Percentiles rank a stretch among this genome's conserved stretches.
These are phyloP conservation scores for Amoebophrya sp. DNA, from an alignment of 169 alveolate species.

Conservation along the genomic window DNA sequence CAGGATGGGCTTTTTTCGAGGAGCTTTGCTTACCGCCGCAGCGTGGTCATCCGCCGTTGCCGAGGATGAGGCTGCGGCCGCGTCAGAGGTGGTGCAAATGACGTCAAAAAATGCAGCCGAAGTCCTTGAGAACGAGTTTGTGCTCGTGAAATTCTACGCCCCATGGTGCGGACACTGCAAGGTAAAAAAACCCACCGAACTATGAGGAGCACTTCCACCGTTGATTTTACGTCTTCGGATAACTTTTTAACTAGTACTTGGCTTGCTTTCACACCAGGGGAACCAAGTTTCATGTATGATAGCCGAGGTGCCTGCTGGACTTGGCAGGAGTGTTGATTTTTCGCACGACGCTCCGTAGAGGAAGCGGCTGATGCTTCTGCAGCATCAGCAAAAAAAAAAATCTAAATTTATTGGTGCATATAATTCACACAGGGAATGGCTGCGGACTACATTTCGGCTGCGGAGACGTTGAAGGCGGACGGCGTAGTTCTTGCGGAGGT, in stretches of 20 bases:
- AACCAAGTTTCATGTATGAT: background rate
- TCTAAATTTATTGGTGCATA: background rate
- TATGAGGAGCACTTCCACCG: background rate
- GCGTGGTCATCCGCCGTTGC: too few relatives aligned
- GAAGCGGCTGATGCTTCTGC: too few relatives aligned
- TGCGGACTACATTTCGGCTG: background rate
- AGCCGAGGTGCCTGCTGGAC: too few relatives aligned
- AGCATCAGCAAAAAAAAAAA: background rate
- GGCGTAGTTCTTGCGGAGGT: background rate
- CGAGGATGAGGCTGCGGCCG: too few relatives aligned
- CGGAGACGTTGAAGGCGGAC: background rate
- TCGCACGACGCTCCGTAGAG: background rate
- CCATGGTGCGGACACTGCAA: constrained; percentile 4
- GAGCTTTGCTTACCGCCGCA: too few relatives aligned
- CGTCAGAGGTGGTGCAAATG: background rate
- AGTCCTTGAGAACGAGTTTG: background rate
- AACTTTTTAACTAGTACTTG: too few relatives aligned
- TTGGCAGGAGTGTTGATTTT: background rate
- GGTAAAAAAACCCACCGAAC: background rate
- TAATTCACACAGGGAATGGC: background rate
- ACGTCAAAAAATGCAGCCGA: background rate
- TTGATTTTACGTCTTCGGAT: too few relatives aligned
- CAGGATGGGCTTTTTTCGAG: too few relatives aligned
- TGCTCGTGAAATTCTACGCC: background rate
- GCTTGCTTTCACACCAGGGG: too few relatives aligned